Base-by-base conservation (phyloP, 768 basidiomycete species). In the Terana coerulea region DNA sequence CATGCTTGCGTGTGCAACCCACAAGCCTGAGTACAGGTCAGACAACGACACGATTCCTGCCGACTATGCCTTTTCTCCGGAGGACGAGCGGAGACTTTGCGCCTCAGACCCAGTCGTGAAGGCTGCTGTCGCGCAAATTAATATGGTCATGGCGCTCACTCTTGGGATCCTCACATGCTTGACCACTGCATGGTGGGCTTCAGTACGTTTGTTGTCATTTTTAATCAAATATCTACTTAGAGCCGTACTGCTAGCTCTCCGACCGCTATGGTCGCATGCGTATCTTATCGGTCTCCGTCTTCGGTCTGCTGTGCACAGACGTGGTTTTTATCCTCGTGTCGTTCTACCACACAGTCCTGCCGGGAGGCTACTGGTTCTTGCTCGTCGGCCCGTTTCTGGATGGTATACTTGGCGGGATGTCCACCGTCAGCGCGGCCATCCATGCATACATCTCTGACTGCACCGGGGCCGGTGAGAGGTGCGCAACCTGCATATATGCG, bases 141-240 rank as follows among this genome's bases (percentile, higher is more conserved):
- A 74, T 36, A 75, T 86, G 58, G 75, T 76, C 19, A 83, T 88
- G 62, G 67, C 79, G 0, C 72, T 83, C 2, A 71, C 76, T 8
- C 81, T 80, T 70, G 93, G 93, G 8, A 66, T 91, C 45, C 70
- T 95, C 29, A 77, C 81, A 28, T 88, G 88, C 55, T 61, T 94
- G 29, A 92, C 91, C 2, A 84, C 86, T 11, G 89, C 80, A 2
- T 94, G 84, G 80, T 95, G 93, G 93, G 86, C 88, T 49, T 76
- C 84, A 47, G 86, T 88, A 67, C 65, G 84, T 73, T 34, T 34
- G n/a, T 50, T 28, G 30, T 47, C 24, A 36, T 26, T n/a, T 7
- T 22, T 24, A 17, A 4, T 37, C 26, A 15, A 14, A 14, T 21
- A 8, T 12, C 8, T 22, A 28, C 1, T 25, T 43, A 40, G 35